These are phyloP conservation scores for Aspergillus latus DNA, from an alignment of 2,329 filamentous ascomycete genomes.

Conservation along the genomic window DNA sequence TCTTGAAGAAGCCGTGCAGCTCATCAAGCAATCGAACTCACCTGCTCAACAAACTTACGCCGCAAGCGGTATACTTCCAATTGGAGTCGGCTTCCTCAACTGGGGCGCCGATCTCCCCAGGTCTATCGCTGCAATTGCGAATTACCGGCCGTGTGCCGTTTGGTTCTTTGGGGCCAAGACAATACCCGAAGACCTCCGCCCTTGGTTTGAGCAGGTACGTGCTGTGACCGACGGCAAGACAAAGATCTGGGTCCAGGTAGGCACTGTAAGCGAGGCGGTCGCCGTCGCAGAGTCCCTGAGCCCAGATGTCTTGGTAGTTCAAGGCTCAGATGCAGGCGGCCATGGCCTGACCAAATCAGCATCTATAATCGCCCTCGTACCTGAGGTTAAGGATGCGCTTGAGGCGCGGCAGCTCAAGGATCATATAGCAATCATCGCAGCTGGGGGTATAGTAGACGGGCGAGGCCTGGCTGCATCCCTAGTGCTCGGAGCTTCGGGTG, in stretches of 20 bases:
- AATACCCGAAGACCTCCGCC: conserved; percentile 27
- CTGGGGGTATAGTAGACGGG: conserved; percentile 56
- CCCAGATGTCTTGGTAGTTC: conserved; percentile 55
- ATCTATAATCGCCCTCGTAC: conserved; percentile 50
- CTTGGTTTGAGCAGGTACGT: conserved; percentile 42
- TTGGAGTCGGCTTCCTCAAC: conserved; percentile 44
- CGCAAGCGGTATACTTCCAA: conserved; percentile 30
- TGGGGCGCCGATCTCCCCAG: conserved; percentile 36
- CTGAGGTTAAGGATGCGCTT: conserved; percentile 50
- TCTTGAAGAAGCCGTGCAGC: conserved; percentile 28
- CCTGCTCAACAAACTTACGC: conserved; percentile 14
- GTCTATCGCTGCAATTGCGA: conserved; percentile 30
- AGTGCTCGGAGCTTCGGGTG: conserved; percentile 54
- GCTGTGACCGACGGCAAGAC: conserved; percentile 37
- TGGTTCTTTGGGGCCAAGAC: conserved; percentile 42
- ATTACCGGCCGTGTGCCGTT: conserved; percentile 38
- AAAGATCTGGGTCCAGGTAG: conserved; percentile 56
- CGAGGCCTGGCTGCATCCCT: conserved; percentile 53
- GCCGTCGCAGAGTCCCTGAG: conserved; percentile 35
- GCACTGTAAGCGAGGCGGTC: conserved; percentile 50
- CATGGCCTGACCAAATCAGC: conserved; percentile 51
- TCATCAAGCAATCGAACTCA: conserved; percentile 20
- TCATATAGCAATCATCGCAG: conserved; percentile 50
- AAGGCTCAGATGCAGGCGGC: conserved; percentile 56
- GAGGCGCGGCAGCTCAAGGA: conserved; percentile 19